Conservation (phyloP, 2,329 filamentous ascomycete genomes). For the Cladosporium oxysporum region DNA sequence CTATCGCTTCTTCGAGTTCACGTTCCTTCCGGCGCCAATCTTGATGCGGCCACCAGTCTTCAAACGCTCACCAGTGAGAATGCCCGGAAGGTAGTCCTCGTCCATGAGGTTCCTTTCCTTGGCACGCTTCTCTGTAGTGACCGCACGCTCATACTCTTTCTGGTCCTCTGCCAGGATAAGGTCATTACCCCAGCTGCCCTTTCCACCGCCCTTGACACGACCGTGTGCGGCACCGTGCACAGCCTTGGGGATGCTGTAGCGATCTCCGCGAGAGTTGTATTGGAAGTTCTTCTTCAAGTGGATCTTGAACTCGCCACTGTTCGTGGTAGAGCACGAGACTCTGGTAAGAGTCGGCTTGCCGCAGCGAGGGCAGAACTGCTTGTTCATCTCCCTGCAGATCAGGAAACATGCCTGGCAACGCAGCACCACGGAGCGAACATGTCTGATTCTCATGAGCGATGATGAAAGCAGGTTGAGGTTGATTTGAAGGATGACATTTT, state of each 20-base stretch:
- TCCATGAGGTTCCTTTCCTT: conserved; percentile 88
- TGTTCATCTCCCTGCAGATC: conserved; percentile 77
- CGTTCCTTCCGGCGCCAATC: conserved; percentile 80
- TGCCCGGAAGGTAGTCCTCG: conserved; percentile 83
- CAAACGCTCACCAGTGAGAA: conserved; percentile 77
- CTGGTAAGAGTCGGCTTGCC: conserved; percentile 84
- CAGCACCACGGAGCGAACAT: conserved; percentile 84
- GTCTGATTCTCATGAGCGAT: conserved; percentile 74
- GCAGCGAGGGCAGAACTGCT: conserved; percentile 91
- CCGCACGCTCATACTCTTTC: conserved; percentile 77
- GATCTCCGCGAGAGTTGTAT: conserved; percentile 90
- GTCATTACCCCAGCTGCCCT: conserved; percentile 81
- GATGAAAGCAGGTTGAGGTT: conserved; percentile 87
- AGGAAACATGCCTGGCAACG: conserved; percentile 94
- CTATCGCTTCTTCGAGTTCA: conserved; percentile 75
- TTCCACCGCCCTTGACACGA: conserved; percentile 71
- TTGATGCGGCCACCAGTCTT: conserved; percentile 67
- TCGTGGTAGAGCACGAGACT: conserved; percentile 80
- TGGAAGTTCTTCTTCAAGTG: conserved; percentile 95
- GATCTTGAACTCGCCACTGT: conserved; percentile 76
- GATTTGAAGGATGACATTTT: conserved; percentile 93
- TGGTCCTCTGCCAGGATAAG: conserved; percentile 92
- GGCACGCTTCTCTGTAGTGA: conserved; percentile 62
- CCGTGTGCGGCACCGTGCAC: conserved; percentile 78
- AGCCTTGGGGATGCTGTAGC: conserved; percentile 91